A percentile compares a stretch with the other conserved stretches of the same genome.
Conservation (phyloP, 345 rosid genomes). For the Eucalyptus sp. region DNA sequence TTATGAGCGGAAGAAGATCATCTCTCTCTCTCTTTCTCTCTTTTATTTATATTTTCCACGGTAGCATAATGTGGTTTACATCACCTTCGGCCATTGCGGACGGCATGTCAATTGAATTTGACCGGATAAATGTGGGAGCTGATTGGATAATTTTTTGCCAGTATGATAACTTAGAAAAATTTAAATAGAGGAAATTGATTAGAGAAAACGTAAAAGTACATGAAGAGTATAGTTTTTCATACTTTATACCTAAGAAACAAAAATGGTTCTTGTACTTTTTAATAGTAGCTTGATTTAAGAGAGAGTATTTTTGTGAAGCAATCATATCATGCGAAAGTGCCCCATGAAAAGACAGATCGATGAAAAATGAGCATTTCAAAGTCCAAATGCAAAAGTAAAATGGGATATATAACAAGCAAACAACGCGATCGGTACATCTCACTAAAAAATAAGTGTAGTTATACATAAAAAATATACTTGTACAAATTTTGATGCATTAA, state of each 20-base stretch:
- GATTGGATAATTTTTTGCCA: not conserved
- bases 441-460: not conserved
- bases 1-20: not conserved
- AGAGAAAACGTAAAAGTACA: not conserved
- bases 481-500: not conserved
- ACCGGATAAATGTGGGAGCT: not conserved
- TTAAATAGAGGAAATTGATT: not conserved
- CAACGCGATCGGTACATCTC: accelerated
- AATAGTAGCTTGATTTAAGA: not conserved
- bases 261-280: not conserved
- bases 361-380: not conserved
- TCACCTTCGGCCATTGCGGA: not conserved
- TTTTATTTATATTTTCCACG: not conserved
- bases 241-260: not conserved
- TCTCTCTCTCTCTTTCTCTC: no score
- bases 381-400: not conserved
- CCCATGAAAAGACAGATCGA: accelerated
- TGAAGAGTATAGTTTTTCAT: not conserved
- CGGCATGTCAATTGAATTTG: not conserved
- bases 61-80: not conserved
- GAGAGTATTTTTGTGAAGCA: not conserved
- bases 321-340: not conserved
- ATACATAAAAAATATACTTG: not conserved
- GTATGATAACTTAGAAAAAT: not conserved
- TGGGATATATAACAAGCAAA: not conserved